Percentiles rank a stretch among this genome's conserved stretches.
These are phyloP conservation scores for Begonia fuchsioides DNA, from an alignment of 306 rosid species.

Conservation along the genomic window DNA sequence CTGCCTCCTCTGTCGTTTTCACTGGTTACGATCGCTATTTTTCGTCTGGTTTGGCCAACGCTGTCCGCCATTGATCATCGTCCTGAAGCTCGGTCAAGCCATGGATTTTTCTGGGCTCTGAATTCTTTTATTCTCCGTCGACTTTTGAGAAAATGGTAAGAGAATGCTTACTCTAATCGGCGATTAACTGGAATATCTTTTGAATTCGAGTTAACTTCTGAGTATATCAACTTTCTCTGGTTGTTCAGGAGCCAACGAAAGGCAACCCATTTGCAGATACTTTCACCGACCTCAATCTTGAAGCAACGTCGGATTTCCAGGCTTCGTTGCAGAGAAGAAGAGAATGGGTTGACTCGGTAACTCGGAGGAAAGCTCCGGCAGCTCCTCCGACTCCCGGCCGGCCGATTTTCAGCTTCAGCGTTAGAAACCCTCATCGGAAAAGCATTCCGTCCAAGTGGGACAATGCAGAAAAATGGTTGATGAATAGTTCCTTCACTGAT, in stretches of 20 bases:
- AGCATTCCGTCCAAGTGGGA: slow-evolving; percentile 94
- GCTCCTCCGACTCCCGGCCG: slow-evolving; percentile 93
- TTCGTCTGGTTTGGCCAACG: not conserved
- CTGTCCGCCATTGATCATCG: slow-evolving; percentile 1
- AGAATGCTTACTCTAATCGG: not conserved
- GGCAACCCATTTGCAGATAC: slow-evolving; percentile 51
- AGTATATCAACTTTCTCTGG: not conserved
- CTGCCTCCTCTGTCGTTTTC: slow-evolving; percentile 38
- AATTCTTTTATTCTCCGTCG: slow-evolving; percentile 39
- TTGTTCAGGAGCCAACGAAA: slow-evolving; percentile 40
- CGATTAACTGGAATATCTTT: slow-evolving; percentile 5
- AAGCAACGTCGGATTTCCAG: slow-evolving; percentile 67
- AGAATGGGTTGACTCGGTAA: slow-evolving; percentile 29
- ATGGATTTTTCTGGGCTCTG: slow-evolving; percentile 54
- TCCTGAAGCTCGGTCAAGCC: not conserved
- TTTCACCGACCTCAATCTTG: slow-evolving; percentile 67
- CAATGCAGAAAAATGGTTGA: slow-evolving; percentile 97
- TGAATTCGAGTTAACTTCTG: not conserved
- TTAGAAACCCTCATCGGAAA: slow-evolving; percentile 48
- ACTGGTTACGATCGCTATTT: slow-evolving; percentile 12
- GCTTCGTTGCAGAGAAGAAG: slow-evolving; percentile 35
- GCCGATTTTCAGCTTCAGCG: slow-evolving; percentile 66
- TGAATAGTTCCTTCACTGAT: slow-evolving; percentile 64
- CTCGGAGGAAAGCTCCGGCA: slow-evolving; percentile 33
- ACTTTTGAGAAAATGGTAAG: slow-evolving; percentile 37